Conservation (phyloP, 2,329 filamentous ascomycete genomes). For the Whalleya microplaca region DNA sequence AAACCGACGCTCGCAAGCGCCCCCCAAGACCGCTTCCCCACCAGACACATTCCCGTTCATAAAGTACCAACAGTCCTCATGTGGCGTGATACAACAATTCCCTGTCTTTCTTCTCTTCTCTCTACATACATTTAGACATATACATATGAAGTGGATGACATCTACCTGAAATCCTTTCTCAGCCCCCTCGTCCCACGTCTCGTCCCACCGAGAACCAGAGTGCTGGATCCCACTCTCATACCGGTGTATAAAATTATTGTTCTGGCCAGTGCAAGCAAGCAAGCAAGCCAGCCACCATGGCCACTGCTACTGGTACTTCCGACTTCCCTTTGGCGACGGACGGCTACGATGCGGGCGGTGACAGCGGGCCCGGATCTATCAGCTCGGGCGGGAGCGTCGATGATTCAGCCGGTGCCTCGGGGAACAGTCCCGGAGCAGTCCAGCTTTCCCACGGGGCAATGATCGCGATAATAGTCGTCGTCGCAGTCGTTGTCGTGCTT, state of each 20-base stretch:
- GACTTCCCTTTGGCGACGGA: constrained; percentile 51
- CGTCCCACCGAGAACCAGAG: constrained; percentile 25
- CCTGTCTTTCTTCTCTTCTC: constrained; percentile 19
- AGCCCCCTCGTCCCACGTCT: constrained; percentile 19
- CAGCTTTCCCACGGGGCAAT: constrained; percentile 70
- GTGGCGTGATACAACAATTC: constrained; percentile 28
- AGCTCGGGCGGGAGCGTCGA: constrained; percentile 46
- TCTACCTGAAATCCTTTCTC: constrained; percentile 21
- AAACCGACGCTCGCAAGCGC: constrained; percentile 14
- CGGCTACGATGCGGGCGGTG: constrained; percentile 39
- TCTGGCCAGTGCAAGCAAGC: constrained; percentile 26
- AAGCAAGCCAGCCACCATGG: constrained; percentile 48
- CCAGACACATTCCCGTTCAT: constrained; percentile 19
- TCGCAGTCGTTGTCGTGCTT: constrained; percentile 66
- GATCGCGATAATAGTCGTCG: constrained; percentile 75
- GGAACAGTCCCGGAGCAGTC: constrained; percentile 62
- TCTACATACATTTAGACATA: constrained; percentile 7
- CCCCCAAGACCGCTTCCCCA: constrained; percentile 14
- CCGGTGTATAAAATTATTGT: constrained; percentile 8
- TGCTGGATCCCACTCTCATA: constrained; percentile 22
- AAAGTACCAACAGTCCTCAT: constrained; percentile 23
- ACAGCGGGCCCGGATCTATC: constrained; percentile 38
- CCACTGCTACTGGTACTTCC: constrained; percentile 43
- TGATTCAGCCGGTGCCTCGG: constrained; percentile 66
- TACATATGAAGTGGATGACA: constrained; percentile 23